Evolutionary conservation across 768 basidiomycete species (phyloP).

Genomic region (Panaeolus papilionaceus): DNA sequence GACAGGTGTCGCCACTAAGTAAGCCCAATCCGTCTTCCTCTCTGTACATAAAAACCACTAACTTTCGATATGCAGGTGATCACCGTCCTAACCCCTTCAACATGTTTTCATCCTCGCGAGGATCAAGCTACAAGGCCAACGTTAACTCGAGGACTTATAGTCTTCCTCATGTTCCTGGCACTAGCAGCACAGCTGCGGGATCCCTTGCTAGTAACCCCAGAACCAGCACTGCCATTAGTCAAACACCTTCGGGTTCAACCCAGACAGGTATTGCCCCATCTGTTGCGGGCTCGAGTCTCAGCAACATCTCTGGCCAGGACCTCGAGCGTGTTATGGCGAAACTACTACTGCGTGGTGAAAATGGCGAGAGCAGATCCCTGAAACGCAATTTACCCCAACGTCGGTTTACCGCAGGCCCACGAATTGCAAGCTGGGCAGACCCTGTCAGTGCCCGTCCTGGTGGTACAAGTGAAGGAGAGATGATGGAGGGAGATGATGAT

Average conservation of each 20-base stretch:
- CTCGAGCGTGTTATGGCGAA: slow-evolving; percentile 22
- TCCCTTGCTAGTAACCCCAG: background rate
- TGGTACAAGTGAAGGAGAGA: slow-evolving; percentile 22
- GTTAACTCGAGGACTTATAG: background rate
- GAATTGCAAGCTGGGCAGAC: slow-evolving; percentile 63
- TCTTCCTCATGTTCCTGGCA: slow-evolving; percentile 4
- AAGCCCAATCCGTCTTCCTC: slow-evolving; percentile 29
- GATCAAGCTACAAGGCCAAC: background rate
- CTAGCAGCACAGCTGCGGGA: background rate
- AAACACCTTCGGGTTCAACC: background rate
- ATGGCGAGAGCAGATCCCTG: slow-evolving; percentile 40
- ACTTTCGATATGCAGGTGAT: slow-evolving; percentile 31
- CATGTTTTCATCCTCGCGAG: slow-evolving; percentile 19
- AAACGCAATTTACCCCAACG: slow-evolving; percentile 19
- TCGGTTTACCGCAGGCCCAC: slow-evolving; percentile 38
- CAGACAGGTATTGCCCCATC: background rate
- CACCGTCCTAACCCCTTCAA: slow-evolving; percentile 37
- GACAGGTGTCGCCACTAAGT: slow-evolving; percentile 78
- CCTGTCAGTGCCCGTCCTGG: slow-evolving; percentile 45
- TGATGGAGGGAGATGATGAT: slow-evolving; percentile 37
- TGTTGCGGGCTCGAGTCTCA: background rate
- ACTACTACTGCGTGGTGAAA: slow-evolving; percentile 26
- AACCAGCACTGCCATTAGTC: background rate
- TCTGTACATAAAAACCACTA: slow-evolving; percentile 19
- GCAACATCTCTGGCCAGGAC: background rate